Conservation (phyloP, 805 yeast genomes). For the Saccharomycopsis sp. region DNA sequence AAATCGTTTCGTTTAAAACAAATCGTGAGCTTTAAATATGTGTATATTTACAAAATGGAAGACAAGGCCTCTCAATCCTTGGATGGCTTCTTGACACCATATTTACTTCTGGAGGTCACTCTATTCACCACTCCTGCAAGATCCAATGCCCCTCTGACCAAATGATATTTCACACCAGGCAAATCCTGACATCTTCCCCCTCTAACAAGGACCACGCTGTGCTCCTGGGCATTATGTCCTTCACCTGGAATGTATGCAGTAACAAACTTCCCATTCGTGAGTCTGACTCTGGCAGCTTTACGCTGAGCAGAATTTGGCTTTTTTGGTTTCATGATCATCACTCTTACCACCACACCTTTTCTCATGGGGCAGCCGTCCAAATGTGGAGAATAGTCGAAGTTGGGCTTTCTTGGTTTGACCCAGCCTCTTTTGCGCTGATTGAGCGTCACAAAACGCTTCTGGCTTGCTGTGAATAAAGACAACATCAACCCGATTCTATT, state of each 20-base stretch:
- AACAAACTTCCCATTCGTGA: slow-evolving; percentile 80
- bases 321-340: slow-evolving; percentile 93
- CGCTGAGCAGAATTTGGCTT: slow-evolving; percentile 98
- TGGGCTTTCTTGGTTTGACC: slow-evolving; percentile 39
- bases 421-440: slow-evolving; percentile 72
- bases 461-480: slow-evolving; percentile 5
- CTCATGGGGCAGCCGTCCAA: slow-evolving; percentile 74
- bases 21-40: no score
- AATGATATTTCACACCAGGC: slow-evolving; percentile 95
- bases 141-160: slow-evolving; percentile 89
- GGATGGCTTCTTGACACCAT: slow-evolving; percentile 84
- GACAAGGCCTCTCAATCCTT: slow-evolving; percentile 26
- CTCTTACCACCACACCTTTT: slow-evolving; percentile 89
- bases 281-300: slow-evolving; percentile 90
- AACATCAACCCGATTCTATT: no score
- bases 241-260: slow-evolving; percentile 97
- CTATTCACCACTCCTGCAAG: slow-evolving; percentile 92
- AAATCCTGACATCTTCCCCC: slow-evolving; percentile 99
- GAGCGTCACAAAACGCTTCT: slow-evolving; percentile 46
- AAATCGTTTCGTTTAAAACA: no score
- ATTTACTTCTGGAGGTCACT: slow-evolving; percentile 80
- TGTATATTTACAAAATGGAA: background rate
- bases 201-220: slow-evolving; percentile 87
- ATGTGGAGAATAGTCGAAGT: slow-evolving; percentile 65
- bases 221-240: slow-evolving; percentile 98